These are phyloP conservation scores for Fraxinus nigra DNA, from an alignment of 305 asterid genomes.

Conservation along the genomic window DNA sequence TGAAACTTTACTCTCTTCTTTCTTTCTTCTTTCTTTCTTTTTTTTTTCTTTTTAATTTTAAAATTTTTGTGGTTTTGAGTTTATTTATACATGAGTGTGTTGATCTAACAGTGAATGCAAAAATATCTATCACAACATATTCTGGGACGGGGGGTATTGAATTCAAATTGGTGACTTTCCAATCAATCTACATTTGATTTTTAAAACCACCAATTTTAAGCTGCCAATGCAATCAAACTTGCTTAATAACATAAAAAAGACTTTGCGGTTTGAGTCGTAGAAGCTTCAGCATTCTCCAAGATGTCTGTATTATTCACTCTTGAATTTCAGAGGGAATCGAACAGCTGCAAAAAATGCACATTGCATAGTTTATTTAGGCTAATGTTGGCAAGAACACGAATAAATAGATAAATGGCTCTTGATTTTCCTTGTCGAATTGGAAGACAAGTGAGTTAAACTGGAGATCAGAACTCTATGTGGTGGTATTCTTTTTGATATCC, in stretches of 20 bases:
- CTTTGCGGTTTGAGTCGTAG: not conserved
- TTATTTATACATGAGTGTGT: slow-evolving; percentile 11
- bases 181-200: not conserved
- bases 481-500: not conserved
- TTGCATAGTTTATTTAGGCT: not conserved
- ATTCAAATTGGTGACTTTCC: not conserved
- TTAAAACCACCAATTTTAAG: not conserved
- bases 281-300: not conserved
- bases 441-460: not conserved
- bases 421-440: not conserved
- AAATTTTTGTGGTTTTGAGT: not conserved
- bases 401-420: not conserved
- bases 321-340: not conserved
- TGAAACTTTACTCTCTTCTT: slow-evolving; percentile 12
- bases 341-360: not conserved
- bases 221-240: not conserved
- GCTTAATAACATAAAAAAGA: not conserved
- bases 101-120: slow-evolving; percentile 25
- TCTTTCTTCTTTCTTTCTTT: not conserved
- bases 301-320: not conserved
- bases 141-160: not conserved
- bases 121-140: slow-evolving; percentile 7
- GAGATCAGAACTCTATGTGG: not conserved
- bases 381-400: not conserved
- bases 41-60: not conserved